phyloP scores from a whole-genome alignment of 2,329 filamentous ascomycete species.

The Seiridium unicorne region DNA sequence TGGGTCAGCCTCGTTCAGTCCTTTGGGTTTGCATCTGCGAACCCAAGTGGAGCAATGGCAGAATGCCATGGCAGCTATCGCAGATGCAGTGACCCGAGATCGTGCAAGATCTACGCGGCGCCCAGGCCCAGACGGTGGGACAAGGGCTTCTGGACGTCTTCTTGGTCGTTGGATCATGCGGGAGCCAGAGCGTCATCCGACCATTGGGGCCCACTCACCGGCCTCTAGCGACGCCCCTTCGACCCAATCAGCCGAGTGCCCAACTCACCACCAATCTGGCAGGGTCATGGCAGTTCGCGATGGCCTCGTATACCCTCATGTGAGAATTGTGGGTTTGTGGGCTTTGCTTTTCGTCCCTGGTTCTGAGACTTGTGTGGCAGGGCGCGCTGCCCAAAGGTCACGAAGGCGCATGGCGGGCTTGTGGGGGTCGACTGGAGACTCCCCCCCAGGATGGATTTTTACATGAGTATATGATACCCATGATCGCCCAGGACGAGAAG shows the following conservation, averaged over 20 bases:
- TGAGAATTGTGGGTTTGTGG: neutral
- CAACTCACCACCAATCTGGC: conserved; percentile 7
- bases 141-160: neutral
- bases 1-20: conserved; percentile 9
- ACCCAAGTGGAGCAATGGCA: neutral
- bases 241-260: conserved; percentile 4
- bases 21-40: neutral
- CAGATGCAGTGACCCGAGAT: neutral
- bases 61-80: neutral
- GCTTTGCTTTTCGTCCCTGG: neutral
- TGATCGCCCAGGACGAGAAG: no score
- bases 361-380: conserved; percentile 1
- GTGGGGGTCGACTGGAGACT: neutral
- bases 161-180: conserved; percentile 1
- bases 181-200: conserved; percentile 10
- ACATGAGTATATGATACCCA: no score
- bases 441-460: neutral
- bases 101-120: conserved; percentile 2
- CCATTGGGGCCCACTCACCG: neutral
- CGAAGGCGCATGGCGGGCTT: neutral
- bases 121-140: neutral
- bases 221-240: neutral
- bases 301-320: conserved; percentile 4
- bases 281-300: conserved; percentile 6
- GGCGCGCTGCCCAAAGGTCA: conserved; percentile 2